Conservation (phyloP, 1,284 basidiomycete genomes). For the Trametes polyzona region DNA sequence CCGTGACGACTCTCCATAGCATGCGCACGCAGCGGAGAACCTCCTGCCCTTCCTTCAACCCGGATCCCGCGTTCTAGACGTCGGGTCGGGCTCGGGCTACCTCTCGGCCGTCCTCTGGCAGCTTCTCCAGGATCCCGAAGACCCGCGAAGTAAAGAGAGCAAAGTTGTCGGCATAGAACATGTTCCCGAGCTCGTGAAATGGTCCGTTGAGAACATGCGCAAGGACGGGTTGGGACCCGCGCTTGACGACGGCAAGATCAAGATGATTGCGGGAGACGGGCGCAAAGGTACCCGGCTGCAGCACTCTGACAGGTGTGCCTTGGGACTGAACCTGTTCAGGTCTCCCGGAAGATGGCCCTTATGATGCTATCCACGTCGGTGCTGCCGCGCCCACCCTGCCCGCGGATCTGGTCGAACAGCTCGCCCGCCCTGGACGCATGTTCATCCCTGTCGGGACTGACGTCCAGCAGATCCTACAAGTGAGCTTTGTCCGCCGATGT, state of each 20-base stretch:
- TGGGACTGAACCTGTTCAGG: no score
- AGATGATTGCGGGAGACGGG: constrained; percentile 81
- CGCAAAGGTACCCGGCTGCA: constrained; percentile 57
- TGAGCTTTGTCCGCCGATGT: not conserved
- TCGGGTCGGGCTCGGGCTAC: constrained; percentile 83
- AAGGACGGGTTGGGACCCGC: constrained; percentile 67
- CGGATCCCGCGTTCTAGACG: constrained; percentile 78
- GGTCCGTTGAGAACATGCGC: constrained; percentile 71
- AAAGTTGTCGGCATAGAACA: constrained; percentile 93
- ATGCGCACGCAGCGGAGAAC: constrained; percentile 80
- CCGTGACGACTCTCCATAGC: constrained; percentile 53
- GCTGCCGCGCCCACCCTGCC: constrained; percentile 88
- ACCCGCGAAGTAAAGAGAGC: constrained; percentile 39
- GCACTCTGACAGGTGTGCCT: not conserved
- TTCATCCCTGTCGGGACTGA: constrained; percentile 88
- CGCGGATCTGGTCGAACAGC: constrained; percentile 74
- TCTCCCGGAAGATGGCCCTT: constrained; percentile 60
- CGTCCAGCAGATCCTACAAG: constrained; percentile 58
- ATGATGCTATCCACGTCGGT: constrained; percentile 93
- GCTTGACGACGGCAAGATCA: constrained; percentile 57
- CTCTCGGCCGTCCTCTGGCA: constrained; percentile 79
- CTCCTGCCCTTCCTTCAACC: constrained; percentile 73
- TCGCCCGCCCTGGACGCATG: constrained; percentile 87
- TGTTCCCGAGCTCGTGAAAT: constrained; percentile 76
- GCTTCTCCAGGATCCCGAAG: constrained; percentile 51